These are phyloP conservation scores for Pseudogymnoascus sp. DNA, from an alignment of 2,329 filamentous ascomycete genomes.

Conservation along the genomic window DNA sequence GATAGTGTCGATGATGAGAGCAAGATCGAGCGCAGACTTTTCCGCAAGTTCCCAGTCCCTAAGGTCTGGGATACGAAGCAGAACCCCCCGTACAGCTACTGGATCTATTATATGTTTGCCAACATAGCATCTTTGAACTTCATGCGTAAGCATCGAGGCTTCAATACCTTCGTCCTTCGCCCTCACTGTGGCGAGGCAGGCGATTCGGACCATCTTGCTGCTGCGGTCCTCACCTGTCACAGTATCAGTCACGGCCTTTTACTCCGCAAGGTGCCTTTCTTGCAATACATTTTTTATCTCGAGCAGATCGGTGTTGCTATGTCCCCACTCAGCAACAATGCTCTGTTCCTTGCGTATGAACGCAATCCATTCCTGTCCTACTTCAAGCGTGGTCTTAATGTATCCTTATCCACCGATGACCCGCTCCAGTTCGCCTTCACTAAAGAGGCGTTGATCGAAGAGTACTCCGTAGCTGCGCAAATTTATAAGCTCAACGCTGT, in stretches of 20 bases:
- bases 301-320: constrained; percentile 98
- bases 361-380: constrained; percentile 94
- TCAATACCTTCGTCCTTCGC: constrained; percentile 88
- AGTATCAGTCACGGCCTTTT: constrained; percentile 94
- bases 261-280: constrained; percentile 82
- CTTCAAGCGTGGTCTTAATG: constrained; percentile 88
- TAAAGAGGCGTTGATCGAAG: constrained; percentile 94
- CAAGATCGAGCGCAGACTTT: constrained; percentile 89
- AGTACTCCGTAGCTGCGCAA: constrained; percentile 94
- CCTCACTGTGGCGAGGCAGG: constrained; percentile 96
- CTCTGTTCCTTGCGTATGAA: constrained; percentile 90
- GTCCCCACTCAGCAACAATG: constrained; percentile 98
- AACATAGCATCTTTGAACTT: constrained; percentile 89
- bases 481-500: constrained; percentile 96
- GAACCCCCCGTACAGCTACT: constrained; percentile 97
- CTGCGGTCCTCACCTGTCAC: constrained; percentile 84
- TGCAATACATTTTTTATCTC: constrained; percentile 96
- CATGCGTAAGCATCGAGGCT: constrained; percentile 82
- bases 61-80: constrained; percentile 83
- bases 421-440: constrained; percentile 97
- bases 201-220: constrained; percentile 90
- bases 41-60: constrained; percentile 88
- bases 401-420: constrained; percentile 93
- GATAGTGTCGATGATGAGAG: constrained; percentile 98
- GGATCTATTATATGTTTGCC: constrained; percentile 94